Conservation (phyloP, 192 early-diverging fungal species). For the Endogone sp. region DNA sequence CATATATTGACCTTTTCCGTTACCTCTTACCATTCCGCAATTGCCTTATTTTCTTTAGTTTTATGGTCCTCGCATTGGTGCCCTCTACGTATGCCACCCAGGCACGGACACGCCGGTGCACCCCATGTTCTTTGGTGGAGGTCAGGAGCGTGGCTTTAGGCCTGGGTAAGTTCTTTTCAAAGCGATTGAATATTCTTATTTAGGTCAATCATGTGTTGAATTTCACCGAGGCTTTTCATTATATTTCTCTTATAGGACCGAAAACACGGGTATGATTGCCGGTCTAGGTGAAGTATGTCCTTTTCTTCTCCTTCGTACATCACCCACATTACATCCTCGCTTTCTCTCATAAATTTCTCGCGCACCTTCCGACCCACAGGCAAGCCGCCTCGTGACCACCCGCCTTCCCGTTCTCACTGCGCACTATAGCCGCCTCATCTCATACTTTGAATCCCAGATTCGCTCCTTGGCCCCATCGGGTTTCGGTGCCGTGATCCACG, state of each 20-base stretch:
- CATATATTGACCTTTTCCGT: no score
- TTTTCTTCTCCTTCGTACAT: not conserved
- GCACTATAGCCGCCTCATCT: not conserved
- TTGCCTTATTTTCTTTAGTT: no score
- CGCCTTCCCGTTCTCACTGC: not conserved
- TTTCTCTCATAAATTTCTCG: not conserved
- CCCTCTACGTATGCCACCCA: not conserved
- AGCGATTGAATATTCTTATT: no score
- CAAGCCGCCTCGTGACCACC: not conserved
- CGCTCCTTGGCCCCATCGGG: not conserved
- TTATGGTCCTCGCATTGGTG: not conserved
- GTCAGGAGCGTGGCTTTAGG: not conserved
- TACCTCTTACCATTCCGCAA: no score
- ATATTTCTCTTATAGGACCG: not conserved
- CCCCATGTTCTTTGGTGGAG: constrained; percentile 5
- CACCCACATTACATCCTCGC: not conserved
- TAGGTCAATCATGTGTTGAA: no score
- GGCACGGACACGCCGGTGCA: not conserved
- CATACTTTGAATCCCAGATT: not conserved
- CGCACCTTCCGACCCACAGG: not conserved
- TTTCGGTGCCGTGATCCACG: not conserved
- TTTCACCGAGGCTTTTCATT: not conserved
- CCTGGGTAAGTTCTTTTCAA: not conserved
- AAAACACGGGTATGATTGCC: constrained; percentile 2
- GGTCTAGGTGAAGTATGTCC: constrained; percentile 2